Evolutionary conservation across 1,284 basidiomycete genomes (phyloP).

Genomic region (Melanopsichium pennsylvanicum): DNA sequence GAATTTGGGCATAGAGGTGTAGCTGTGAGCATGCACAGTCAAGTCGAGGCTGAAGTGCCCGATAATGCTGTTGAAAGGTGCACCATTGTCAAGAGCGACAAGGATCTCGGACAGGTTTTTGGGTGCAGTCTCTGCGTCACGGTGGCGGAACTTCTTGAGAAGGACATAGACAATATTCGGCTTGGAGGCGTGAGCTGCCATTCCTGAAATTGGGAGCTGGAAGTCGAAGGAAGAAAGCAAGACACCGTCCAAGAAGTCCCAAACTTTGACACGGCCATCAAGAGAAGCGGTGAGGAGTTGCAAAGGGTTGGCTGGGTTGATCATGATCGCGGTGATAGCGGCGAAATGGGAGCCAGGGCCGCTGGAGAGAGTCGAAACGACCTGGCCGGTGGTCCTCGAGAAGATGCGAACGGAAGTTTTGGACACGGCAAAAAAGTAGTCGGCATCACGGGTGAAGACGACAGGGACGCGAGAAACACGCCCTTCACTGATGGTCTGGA

Average conservation of each 20-base stretch:
- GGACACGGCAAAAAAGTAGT: conserved; percentile 59
- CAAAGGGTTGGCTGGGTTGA: conserved; percentile 86
- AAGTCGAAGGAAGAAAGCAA: conserved; percentile 71
- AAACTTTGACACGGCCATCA: conserved; percentile 84
- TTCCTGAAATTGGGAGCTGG: conserved; percentile 76
- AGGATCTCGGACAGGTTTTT: conserved; percentile 32
- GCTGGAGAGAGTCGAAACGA: conserved; percentile 60
- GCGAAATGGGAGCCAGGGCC: conserved; percentile 46
- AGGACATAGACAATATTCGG: conserved; percentile 76
- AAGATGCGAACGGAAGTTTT: conserved; percentile 56
- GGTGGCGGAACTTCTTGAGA: conserved; percentile 69
- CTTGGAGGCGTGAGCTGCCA: conserved; percentile 76
- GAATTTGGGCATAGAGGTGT: conserved; percentile 24
- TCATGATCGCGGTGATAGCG: conserved; percentile 73
- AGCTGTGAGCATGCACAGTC: conserved; percentile 3
- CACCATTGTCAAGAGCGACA: conserved; percentile 21
- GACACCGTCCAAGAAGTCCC: conserved; percentile 90
- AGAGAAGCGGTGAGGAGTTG: conserved; percentile 86
- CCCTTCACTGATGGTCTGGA: conserved; percentile 42
- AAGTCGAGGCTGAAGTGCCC: conserved; percentile 44
- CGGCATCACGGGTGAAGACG: conserved; percentile 46
- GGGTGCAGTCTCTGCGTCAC: conserved; percentile 27
- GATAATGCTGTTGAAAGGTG: conserved; percentile 48
- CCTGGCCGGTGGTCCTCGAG: conserved; percentile 56
- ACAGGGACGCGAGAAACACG: conserved; percentile 37